Base-by-base conservation (phyloP, 2,329 filamentous ascomycete species). In the Nothomitra cinnamomea region DNA sequence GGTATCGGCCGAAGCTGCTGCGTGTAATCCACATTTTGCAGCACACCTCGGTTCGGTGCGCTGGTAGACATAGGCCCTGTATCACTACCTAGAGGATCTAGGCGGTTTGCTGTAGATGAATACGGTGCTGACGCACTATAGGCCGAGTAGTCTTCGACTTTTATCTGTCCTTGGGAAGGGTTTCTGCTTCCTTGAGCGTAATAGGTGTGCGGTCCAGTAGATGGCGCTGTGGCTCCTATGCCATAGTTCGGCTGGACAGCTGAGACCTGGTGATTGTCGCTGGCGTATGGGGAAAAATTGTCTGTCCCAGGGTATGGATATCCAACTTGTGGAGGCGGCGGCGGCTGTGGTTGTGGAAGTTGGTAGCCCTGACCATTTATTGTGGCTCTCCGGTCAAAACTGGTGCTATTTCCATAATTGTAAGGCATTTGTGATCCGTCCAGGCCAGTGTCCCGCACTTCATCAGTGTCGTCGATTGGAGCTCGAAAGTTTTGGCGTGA, bases 401-500 rank as follows among this genome's bases (percentile, higher is more conserved):
- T 17, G n/a, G 22, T 17, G 25, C 45, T 49, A 32, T 49, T 49
- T 49, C 24, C 15, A 32, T 49, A 49, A 17, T 35, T 49, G 17
- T 49, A 49, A 17, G 24, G n/a, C 25, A 49, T 32, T 28, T 49
- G 45, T 15, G 45, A 35, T 35, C 45, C 24, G 42, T 72, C 68
- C 49, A 70, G 57, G 13, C 19, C 24, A 21, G 15, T 13, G 13
- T 53, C 51, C 6, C 32, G 25, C 7, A 57, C 60, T 5, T 67
- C 63, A 52, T 80, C 77, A 2, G 74, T 62, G 49, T 84, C 80
- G 52, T 84, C 78, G 32, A 84, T 72, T 0, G 79, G 78, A 0
- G 78, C 72, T 7, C 82, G 76, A 66, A 85, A 86, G 64, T 79
- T 84, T 60, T 82, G 78, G 51, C 76, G 74, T 15, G 72, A 72